Percentiles rank a stretch among this genome's conserved stretches.
Evolutionary conservation across 495 filamentous ascomycete genomes (phyloP).

Genomic region (Thermothielavioides terrestris): DNA sequence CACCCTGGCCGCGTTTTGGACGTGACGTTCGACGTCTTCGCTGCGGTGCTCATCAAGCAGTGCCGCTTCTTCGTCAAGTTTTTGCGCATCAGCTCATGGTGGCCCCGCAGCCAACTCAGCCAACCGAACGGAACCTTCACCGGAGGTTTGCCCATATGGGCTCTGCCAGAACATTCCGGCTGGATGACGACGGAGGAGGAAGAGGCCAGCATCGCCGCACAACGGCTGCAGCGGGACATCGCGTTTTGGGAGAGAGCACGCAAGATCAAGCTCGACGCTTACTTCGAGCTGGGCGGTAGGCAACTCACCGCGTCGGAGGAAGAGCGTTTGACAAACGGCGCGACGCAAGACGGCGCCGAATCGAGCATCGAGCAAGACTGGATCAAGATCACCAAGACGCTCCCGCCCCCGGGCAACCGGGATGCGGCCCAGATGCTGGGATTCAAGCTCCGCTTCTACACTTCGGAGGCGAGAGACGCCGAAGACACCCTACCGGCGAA

Average conservation of each 20-base stretch:
- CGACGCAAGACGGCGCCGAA: constrained; percentile 32
- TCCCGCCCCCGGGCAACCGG: constrained; percentile 77
- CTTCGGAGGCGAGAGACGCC: constrained; percentile 56
- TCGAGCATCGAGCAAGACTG: constrained; percentile 53
- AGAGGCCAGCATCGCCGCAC: constrained; percentile 39
- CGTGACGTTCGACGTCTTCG: constrained; percentile 52
- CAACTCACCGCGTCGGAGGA: constrained; percentile 44
- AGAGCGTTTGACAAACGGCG: constrained; percentile 37
- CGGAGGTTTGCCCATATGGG: constrained; percentile 70
- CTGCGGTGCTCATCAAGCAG: constrained; percentile 38
- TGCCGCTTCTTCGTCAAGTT: constrained; percentile 90
- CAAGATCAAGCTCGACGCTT: constrained; percentile 67
- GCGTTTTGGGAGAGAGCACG: constrained; percentile 77
- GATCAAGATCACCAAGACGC: constrained; percentile 68
- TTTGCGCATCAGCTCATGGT: constrained; percentile 88
- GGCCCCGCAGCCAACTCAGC: constrained; percentile 58
- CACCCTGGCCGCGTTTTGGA: constrained; percentile 82
- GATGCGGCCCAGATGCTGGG: constrained; percentile 91
- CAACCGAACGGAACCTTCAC: constrained; percentile 26
- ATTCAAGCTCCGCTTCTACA: constrained; percentile 95
- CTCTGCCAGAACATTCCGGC: constrained; percentile 55
- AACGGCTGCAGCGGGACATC: constrained; percentile 55
- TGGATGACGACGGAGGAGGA: constrained; percentile 58
- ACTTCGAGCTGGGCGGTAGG: constrained; percentile 73
- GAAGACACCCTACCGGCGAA: constrained; percentile 74